Percentiles rank a stretch among this genome's conserved stretches.
Evolutionary conservation across 2,329 filamentous ascomycete genomes (phyloP).

Genomic region (Neonectria sp.): DNA sequence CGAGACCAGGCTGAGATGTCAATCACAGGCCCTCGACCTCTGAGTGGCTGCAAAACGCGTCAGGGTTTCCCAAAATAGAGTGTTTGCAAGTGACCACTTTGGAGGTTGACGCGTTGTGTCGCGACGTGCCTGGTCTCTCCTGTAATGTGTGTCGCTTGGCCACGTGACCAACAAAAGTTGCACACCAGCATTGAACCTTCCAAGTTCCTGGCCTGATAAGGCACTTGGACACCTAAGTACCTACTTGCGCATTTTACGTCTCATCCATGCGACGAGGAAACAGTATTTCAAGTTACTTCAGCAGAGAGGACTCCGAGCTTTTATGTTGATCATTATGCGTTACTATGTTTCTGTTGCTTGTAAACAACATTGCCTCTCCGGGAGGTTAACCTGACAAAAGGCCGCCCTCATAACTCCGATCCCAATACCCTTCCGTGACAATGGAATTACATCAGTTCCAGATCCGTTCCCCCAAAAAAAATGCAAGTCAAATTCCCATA

Average conservation of each 20-base stretch:
- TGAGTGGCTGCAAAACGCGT: conserved; percentile 38
- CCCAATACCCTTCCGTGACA: background rate
- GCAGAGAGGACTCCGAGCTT: no score
- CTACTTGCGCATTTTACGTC: background rate
- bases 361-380: background rate
- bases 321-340: background rate
- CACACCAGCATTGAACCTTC: conserved; percentile 4
- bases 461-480: background rate
- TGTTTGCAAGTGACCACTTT: conserved; percentile 23
- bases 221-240: no score
- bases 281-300: background rate
- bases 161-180: conserved; percentile 33
- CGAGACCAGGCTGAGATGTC: conserved; percentile 3
- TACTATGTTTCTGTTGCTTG: background rate
- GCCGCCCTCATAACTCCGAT: background rate
- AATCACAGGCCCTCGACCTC: conserved; percentile 22
- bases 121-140: conserved; percentile 36
- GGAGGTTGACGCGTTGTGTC: conserved; percentile 38
- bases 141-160: conserved; percentile 33
- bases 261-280: background rate
- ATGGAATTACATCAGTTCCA: background rate
- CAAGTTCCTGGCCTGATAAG: background rate
- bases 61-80: conserved; percentile 14
- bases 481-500: background rate
- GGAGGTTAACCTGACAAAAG: background rate